Evolutionary conservation across 2,329 filamentous ascomycete genomes (phyloP), one percentile per base, ranked within the genome.

Genomic region (Cyphellophora europaea): DNA sequence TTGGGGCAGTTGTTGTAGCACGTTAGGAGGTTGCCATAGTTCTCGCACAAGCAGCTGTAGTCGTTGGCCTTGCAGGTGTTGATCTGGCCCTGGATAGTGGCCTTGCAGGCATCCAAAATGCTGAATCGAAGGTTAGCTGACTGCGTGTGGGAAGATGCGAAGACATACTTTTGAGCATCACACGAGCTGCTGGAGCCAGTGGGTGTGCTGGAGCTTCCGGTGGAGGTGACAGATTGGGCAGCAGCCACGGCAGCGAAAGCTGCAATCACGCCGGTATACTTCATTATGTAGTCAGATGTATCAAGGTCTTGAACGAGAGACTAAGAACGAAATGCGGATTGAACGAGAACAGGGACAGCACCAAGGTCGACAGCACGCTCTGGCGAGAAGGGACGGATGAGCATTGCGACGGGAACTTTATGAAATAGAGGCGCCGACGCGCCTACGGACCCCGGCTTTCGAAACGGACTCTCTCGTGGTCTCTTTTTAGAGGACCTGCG

Each of bases 1-100:
- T 61, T 55, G 34, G 74, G 73, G 61, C 77, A 79, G 63, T 76
- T 74, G 63, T 71, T 70, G 62, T 76, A 79, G 68, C 76, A 79
- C 19, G 65, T 71, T 44, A 71, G 47, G 21, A 74, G 59, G 35
- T 70, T 63, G 23, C 52, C 66, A 53, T 69, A 72, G 47, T 71
- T 65, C 32, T 65, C 58, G 57, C 75, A 80, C 18, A 77, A 61
- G 57, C 76, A 79, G 48, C 60, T 55, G 57, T 63, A 73, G 55
- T 74, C 68, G 43, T 66, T 67, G 27, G 48, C 36, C 19, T 42
- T 47, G 55, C 71, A 74, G 30, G 45, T 48, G 12, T 58, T 43
- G 49, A 71, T 55, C 37, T 62, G 59, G 6, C 53, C 49, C 42
- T 63, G 45, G 48, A 61, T 58, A 38, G 57, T 54, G 5, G 44